Evolutionary conservation across 768 basidiomycete species (phyloP).

Genomic region (Favolaschia claudopus): DNA sequence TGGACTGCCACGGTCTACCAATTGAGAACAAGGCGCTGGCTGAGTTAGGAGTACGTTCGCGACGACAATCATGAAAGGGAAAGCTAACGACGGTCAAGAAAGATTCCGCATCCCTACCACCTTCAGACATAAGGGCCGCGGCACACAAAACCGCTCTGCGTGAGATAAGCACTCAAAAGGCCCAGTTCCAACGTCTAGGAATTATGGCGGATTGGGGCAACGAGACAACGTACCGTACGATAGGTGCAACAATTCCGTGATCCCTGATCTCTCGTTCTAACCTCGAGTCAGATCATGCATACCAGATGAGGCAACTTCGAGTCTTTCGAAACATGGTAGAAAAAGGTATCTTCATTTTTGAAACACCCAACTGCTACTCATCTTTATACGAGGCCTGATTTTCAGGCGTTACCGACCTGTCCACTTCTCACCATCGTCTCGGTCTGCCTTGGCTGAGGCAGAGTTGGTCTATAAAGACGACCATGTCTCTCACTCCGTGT

Average conservation of each 20-base stretch:
- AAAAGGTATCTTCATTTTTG: constrained; percentile 60
- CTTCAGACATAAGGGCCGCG: constrained; percentile 68
- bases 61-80: background rate
- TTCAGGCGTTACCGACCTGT: constrained; percentile 89
- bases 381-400: constrained; percentile 67
- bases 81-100: constrained; percentile 27
- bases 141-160: constrained; percentile 77
- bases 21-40: constrained; percentile 94
- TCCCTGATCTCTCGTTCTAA: background rate
- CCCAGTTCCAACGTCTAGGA: constrained; percentile 82
- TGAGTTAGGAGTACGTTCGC: constrained; percentile 65
- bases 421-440: constrained; percentile 94
- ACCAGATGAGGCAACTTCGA: constrained; percentile 86
- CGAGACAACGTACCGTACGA: constrained; percentile 80
- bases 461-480: constrained; percentile 91
- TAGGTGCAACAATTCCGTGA: constrained; percentile 59
- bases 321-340: constrained; percentile 91
- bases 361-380: background rate
- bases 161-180: constrained; percentile 78
- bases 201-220: constrained; percentile 92
- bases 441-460: constrained; percentile 93
- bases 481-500: constrained; percentile 88
- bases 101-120: constrained; percentile 62
- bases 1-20: constrained; percentile 98
- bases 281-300: constrained; percentile 70